phyloP scores from a whole-genome alignment of 257 asterid species.

The Henckelia pumila region DNA sequence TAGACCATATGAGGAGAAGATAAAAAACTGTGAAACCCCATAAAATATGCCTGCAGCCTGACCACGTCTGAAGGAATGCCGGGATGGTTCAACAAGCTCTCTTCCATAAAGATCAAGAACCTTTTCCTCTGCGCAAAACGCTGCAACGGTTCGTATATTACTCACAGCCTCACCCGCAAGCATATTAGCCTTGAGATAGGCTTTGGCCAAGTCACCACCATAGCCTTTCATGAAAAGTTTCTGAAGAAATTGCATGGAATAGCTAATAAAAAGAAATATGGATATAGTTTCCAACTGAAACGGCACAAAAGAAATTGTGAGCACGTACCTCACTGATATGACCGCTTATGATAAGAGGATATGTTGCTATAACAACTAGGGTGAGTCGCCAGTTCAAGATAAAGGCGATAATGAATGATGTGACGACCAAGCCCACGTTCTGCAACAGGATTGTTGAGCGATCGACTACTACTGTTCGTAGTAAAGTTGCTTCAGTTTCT shows the following conservation, averaged over 20 bases:
- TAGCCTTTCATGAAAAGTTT: slow-evolving; percentile 94
- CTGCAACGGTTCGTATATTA: slow-evolving; percentile 90
- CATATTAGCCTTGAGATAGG: slow-evolving; percentile 94
- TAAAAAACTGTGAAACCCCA: slow-evolving; percentile 93
- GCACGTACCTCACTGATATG: slow-evolving; percentile 86
- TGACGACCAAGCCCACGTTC: slow-evolving; percentile 70
- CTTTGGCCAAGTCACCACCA: slow-evolving; percentile 85
- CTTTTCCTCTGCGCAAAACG: slow-evolving; percentile 89
- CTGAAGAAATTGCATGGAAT: slow-evolving; percentile 42
- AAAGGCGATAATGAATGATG: slow-evolving; percentile 86
- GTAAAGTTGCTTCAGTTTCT: slow-evolving; percentile 79
- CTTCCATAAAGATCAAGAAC: slow-evolving; percentile 66
- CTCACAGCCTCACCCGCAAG: slow-evolving; percentile 99
- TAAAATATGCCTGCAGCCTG: slow-evolving; percentile 89
- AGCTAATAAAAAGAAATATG: slow-evolving; percentile 13
- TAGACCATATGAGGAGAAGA: slow-evolving; percentile 88
- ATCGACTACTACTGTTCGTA: slow-evolving; percentile 86
- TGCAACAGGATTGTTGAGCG: slow-evolving; percentile 82
- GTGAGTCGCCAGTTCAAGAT: slow-evolving; percentile 97
- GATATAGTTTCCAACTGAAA: not conserved
- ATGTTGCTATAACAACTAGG: slow-evolving; percentile 85
- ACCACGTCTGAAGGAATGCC: slow-evolving; percentile 77
- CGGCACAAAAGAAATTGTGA: not conserved
- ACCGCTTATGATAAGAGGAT: slow-evolving; percentile 83
- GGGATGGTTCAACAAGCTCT: slow-evolving; percentile 79